phyloP scores from a whole-genome alignment of 768 basidiomycete genomes.

The Mycena chlorophos region DNA sequence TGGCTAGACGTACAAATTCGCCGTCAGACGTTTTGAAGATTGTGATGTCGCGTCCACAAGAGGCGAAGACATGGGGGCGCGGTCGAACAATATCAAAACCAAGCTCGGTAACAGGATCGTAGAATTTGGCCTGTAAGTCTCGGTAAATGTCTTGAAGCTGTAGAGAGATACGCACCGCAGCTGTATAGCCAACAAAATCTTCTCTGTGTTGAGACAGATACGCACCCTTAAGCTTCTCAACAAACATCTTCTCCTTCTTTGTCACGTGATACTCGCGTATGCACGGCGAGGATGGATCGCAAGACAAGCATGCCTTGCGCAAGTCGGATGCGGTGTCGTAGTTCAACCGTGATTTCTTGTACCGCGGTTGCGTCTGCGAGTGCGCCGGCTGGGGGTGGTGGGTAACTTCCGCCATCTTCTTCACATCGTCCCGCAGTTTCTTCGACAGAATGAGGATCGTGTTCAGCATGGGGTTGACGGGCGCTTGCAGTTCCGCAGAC shows the following conservation, averaged over 20 bases:
- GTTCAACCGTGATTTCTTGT: background rate
- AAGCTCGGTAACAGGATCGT: background rate
- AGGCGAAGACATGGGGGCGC: background rate
- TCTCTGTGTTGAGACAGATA: no score
- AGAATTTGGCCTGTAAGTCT: background rate
- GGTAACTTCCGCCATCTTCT: no score
- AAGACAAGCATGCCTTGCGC: no score
- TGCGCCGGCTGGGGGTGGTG: no score
- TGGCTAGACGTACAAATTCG: background rate
- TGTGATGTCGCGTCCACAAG: background rate
- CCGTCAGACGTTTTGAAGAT: background rate
- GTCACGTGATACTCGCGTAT: background rate
- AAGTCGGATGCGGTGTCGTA: background rate
- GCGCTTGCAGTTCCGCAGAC: no score
- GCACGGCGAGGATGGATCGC: no score
- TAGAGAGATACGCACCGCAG: background rate
- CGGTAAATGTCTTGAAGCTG: no score
- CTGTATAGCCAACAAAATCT: background rate
- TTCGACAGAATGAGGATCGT: no score
- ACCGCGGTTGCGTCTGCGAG: no score
- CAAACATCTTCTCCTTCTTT: background rate
- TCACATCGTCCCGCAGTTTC: no score
- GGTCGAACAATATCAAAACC: background rate
- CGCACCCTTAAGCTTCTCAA: background rate
- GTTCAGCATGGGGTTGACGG: no score